Conservation (phyloP, 257 asterid species). For the Solanum microdontum region DNA sequence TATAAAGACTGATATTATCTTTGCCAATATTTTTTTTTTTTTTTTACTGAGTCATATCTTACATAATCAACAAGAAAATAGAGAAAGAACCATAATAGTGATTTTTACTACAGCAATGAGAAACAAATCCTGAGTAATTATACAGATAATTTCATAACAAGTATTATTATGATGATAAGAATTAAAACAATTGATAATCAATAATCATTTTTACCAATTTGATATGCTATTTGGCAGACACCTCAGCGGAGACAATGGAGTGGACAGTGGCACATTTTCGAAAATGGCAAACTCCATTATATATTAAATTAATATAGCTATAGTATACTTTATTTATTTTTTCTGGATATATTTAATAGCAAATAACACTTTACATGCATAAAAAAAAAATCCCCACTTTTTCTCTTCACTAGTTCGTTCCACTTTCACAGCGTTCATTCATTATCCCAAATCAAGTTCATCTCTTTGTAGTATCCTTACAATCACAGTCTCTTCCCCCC, state of each 20-base stretch:
- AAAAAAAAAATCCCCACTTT: too few species aligned
- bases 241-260: background rate
- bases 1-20: background rate
- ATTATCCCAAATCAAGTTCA: too few species aligned
- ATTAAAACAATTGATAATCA: background rate
- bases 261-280: background rate
- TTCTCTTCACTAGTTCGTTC: too few species aligned
- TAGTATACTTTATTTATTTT: too few species aligned
- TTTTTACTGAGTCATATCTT: background rate
- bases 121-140: conserved; percentile 26
- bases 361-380: too few species aligned
- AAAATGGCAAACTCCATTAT: too few species aligned
- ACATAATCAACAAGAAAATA: background rate
- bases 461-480: too few species aligned
- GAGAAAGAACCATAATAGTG: conserved; percentile 22
- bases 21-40: background rate
- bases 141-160: conserved; percentile 30
- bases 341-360: too few species aligned
- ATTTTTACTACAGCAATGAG: conserved; percentile 27
- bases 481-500: too few species aligned
- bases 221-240: background rate
- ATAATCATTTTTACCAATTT: background rate
- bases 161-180: conserved; percentile 14
- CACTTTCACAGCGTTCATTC: too few species aligned
- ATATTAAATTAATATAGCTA: too few species aligned